These are phyloP conservation scores for Boletus hoseneyae DNA, from an alignment of 1,284 basidiomycete species.

Conservation along the genomic window DNA sequence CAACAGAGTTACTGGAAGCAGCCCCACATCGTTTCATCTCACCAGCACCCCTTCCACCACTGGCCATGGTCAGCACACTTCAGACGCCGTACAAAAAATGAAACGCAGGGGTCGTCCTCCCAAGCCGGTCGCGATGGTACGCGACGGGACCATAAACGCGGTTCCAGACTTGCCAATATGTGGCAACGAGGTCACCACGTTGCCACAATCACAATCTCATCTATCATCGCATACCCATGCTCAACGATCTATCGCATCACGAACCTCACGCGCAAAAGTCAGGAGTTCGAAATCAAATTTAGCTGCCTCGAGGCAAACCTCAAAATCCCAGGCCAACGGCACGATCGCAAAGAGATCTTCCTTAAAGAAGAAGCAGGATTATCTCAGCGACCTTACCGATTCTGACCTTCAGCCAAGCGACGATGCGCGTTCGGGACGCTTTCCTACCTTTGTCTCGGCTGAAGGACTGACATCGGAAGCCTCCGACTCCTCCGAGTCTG, in stretches of 20 bases:
- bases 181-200: slow-evolving; percentile 33
- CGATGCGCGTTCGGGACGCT: slow-evolving; percentile 39
- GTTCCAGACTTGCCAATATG: slow-evolving; percentile 19
- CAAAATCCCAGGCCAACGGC: slow-evolving; percentile 38
- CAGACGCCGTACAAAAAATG: slow-evolving; percentile 35
- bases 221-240: slow-evolving; percentile 24
- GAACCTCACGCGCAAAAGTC: slow-evolving; percentile 23
- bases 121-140: slow-evolving; percentile 38
- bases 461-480: slow-evolving; percentile 50
- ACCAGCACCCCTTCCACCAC: slow-evolving; percentile 22
- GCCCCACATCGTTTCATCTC: slow-evolving; percentile 12
- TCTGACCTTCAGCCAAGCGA: slow-evolving; percentile 29
- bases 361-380: slow-evolving; percentile 31
- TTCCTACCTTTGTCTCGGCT: slow-evolving; percentile 70
- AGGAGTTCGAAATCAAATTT: slow-evolving; percentile 30
- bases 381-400: slow-evolving; percentile 35
- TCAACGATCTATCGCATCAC: slow-evolving; percentile 25
- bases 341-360: slow-evolving; percentile 39
- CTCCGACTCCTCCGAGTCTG: slow-evolving; percentile 40
- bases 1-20: slow-evolving; percentile 21
- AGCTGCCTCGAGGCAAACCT: slow-evolving; percentile 32
- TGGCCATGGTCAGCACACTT: slow-evolving; percentile 25
- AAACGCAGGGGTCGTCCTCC: slow-evolving; percentile 56
- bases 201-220: slow-evolving; percentile 36
- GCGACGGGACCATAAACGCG: slow-evolving; percentile 26